Evolutionary conservation across 164 flowering plant species (phyloP), one percentile per base, ranked within the genome.

Genomic region (Vitis cinerea): DNA sequence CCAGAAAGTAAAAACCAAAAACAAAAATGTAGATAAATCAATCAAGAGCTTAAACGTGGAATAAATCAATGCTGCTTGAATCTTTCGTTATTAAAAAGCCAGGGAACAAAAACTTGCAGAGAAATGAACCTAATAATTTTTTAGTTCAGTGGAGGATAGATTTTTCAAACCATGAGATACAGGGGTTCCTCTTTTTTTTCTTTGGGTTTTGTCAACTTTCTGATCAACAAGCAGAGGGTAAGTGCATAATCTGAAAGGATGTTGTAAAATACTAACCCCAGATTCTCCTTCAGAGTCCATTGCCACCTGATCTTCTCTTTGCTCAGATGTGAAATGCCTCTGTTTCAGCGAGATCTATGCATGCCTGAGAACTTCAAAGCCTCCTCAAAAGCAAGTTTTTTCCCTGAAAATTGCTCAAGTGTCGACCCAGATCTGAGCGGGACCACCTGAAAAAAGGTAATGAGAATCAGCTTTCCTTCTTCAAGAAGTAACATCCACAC

Each of bases 281-380:
- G 71, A 68, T 76, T 81, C 87, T 57, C 75, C 83, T 78, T 81
- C 87, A 50, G 87, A 75, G 50, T 86, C 90, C 90, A 84, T 82
- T 11, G 63, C 10, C 55, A 65, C 50, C 44, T 15, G 14, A 54
- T 57, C 71, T 61, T 48, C 70, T 17, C 56, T 61, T 52, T 8
- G 51, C 67, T 49, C 65, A 31, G 71, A 69, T 63, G 51, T 19
- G 69, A 72, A 48, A 6, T 53, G n/a, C 27, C 17, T 64, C 53
- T 50, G 52, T 64, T 50, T 74, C 75, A 74, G 58, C 67, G 69
- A 57, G 72, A 75, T 71, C 71, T 63, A 55, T 16, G 60, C 80
- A 83, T 82, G 17, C 68, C 73, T 51, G 11, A 8, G 23, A 59
- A 55, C 65, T 51, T 2, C 27, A 50, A 63, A 61, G n/a, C 47